Percentiles rank a stretch among this genome's conserved stretches.
Conservation (phyloP, 2,329 filamentous ascomycete genomes). For the Colletotrichum godetiae region DNA sequence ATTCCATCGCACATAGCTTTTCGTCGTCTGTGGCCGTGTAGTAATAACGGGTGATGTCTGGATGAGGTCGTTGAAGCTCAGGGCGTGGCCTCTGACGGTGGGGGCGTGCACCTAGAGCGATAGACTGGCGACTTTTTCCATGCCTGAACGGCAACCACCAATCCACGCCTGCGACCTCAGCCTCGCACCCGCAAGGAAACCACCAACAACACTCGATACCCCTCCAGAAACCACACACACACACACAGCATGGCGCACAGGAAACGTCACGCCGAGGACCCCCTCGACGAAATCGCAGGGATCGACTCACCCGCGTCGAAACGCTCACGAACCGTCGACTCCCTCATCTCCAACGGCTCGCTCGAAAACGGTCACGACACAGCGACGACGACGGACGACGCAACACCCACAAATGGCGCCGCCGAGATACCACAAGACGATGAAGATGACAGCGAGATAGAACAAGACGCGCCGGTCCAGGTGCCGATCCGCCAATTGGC, state of each 20-base stretch:
- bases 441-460: slow-evolving; percentile 54
- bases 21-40: not conserved
- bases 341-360: slow-evolving; percentile 44
- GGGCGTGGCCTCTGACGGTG: slow-evolving; percentile 18
- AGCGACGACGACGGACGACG: not conserved
- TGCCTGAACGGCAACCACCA: not conserved
- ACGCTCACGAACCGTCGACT: slow-evolving; percentile 64
- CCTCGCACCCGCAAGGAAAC: not conserved
- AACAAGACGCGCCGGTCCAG: slow-evolving; percentile 49
- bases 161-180: slow-evolving; percentile 1
- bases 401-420: slow-evolving; percentile 38
- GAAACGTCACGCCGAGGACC: slow-evolving; percentile 71
- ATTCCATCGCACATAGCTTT: too few species aligned
- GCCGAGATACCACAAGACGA: slow-evolving; percentile 38
- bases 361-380: slow-evolving; percentile 46
- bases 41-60: not conserved
- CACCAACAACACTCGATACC: not conserved
- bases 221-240: not conserved
- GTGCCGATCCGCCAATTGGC: slow-evolving; percentile 77
- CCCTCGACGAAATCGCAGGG: slow-evolving; percentile 66
- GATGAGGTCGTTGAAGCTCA: slow-evolving; percentile 5
- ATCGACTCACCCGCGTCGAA: slow-evolving; percentile 70
- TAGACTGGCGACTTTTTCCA: slow-evolving; percentile 29
- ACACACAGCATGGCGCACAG: slow-evolving; percentile 18
- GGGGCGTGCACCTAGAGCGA: slow-evolving; percentile 19